Base-by-base conservation (phyloP, 352 stramenopile genomes). In the Hyaloperonospora brassicae region DNA sequence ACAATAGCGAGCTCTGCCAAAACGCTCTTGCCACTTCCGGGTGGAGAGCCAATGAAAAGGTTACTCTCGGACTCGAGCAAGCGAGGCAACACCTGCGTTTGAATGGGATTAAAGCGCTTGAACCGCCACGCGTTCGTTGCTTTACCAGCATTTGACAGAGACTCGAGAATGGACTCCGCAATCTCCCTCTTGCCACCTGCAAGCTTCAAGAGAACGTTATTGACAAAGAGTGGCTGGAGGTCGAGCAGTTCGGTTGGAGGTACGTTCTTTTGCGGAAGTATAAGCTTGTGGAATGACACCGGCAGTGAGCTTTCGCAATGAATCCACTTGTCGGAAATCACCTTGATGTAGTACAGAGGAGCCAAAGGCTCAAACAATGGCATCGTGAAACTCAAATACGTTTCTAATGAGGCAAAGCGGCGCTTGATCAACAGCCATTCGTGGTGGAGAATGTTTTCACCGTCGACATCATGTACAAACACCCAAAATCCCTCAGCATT, bases 271-370 rank as follows among this genome's bases (percentile, higher is more conserved):
- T 97, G 83, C n/a, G 97, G 97, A 27, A 99, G 67, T 53, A 99
- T 97, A 43, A 99, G 92, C 58, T 98, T 97, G 59, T 97, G 93
- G 68, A 99, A 99, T 21, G 95, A 98, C 48, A 99, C 92, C 10
- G 97, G 95, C 2, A 99, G 62, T 0, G 96, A 89, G 17, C 87
- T 92, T 57, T 98, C 87, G 35, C 91, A 97, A 72, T 99, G 96
- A 55, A 99, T 84, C 96, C 97, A 99, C 60, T 97, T 93, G 79
- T 99, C 96, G 2, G 89, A 97, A 31, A 98, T 81, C 0, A 99
- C 91, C 51, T 96, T 86, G 51, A 99, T 93, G 74, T 98, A 99
- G 72, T 99, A 99, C 38, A 98, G 84, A 14, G 97, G 97, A 1
- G 97, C 96, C 24, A 99, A 72, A 9, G 97, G 97, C 61, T 99